Percentiles rank a stretch among this genome's conserved stretches.
Conservation (phyloP, 129 eudicot species). For the sunflower (Helianthus annuus) region DNA sequence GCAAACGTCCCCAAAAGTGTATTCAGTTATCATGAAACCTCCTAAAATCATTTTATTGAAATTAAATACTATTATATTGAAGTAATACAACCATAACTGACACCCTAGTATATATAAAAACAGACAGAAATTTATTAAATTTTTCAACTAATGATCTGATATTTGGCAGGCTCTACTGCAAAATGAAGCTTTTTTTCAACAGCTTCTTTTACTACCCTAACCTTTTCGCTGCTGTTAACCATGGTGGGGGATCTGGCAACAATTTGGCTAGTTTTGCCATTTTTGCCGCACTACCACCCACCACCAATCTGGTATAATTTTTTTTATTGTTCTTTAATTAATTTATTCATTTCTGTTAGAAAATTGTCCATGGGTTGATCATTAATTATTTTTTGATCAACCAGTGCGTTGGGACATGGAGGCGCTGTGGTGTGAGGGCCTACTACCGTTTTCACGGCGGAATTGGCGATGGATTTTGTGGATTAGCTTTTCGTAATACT, state of each 20-base stretch:
- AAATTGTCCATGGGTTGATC: conserved; percentile 13
- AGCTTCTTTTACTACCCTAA: neutral
- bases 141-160: too few relatives aligned
- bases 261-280: neutral
- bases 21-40: too few relatives aligned
- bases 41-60: too few relatives aligned
- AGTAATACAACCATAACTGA: too few relatives aligned
- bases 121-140: too few relatives aligned
- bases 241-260: neutral
- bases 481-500: conserved; percentile 1
- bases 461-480: conserved; percentile 24
- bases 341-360: neutral
- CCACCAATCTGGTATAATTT: neutral
- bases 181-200: too few relatives aligned
- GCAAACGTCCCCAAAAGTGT: too few relatives aligned
- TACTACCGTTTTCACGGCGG: conserved; percentile 39
- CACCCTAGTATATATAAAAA: too few relatives aligned
- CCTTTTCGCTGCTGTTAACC: neutral
- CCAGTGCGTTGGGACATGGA: neutral
- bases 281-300: neutral
- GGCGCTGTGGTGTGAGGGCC: conserved; percentile 11
- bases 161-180: too few relatives aligned
- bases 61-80: too few relatives aligned
- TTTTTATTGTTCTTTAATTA: neutral
- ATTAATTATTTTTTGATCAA: neutral